Base-by-base conservation (phyloP, 805 yeast species). In the Tetrapisispora iriomotensis region DNA sequence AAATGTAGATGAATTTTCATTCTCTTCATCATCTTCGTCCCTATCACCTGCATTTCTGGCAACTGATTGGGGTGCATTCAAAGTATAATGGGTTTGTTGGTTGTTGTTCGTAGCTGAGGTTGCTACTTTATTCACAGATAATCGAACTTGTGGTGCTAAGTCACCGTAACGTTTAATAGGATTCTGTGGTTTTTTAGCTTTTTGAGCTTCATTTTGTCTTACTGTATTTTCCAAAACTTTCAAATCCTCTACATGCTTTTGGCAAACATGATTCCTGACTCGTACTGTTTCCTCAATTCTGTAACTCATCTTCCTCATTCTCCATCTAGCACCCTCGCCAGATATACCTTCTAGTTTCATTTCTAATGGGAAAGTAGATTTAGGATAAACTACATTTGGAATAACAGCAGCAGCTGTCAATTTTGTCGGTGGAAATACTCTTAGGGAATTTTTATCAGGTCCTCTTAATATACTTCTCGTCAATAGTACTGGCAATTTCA, bases 351-450 rank as follows among this genome's bases (percentile, higher is more conserved):
- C 94, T 53, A 92, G 62, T 49, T 79, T 75, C 53, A 92, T 66
- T 54, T 87, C 96, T 17, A 90, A 69, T 0, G 92, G 82, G 54
- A 92, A 84, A 0, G 80, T 70, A 0, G 95, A 81, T 55, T 83
- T 80, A n/a, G 97, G 97, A 58, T 84, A 84, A 24, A 84, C 72
- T 13, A 87, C 95, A 45, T 82, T 82, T 2, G 98, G 98, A 34
- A 92, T 66, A 8, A 80, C 82, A 8, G 94, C 92, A 20, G 82
- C 75, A 6, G 95, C 94, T 2, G 86, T 79, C 26, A 92, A 79
- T 30, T 82, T 83, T 0, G 97, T 90, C 6, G 99, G 97, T 1
- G 98, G 98, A 61, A 92, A 92, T 1, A 92, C 85, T 44, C 99
- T 72, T 28, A 86, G 64, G 1, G 95, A 84, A 54, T 83, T 85